Evolutionary conservation across 2,329 filamentous ascomycete genomes (phyloP).

Genomic region (Paecilomyces sp.): DNA sequence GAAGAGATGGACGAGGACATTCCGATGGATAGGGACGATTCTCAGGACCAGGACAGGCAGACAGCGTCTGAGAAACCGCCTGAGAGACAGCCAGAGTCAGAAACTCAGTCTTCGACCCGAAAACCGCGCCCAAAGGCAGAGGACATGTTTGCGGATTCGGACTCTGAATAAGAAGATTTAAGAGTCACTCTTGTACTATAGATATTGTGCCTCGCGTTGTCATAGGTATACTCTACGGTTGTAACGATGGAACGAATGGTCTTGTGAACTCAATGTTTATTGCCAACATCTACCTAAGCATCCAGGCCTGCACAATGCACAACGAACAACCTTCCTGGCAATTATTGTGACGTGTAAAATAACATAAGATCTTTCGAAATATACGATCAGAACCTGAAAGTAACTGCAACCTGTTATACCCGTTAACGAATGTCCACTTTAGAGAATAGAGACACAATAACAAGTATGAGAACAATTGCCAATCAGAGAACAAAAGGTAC

Average conservation of each 20-base stretch:
- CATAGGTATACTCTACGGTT: background rate
- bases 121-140: constrained; percentile 65
- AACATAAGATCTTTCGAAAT: background rate
- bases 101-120: constrained; percentile 28
- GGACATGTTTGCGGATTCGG: constrained; percentile 82
- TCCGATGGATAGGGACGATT: constrained; percentile 21
- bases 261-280: background rate
- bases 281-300: background rate
- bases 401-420: background rate
- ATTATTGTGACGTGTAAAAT: background rate
- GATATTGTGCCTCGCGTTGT: constrained; percentile 1
- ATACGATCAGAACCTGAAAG: background rate
- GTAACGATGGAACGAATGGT: background rate
- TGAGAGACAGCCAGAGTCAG: constrained; percentile 18
- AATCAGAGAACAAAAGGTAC: constrained; percentile 1
- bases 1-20: constrained; percentile 31
- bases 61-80: constrained; percentile 14
- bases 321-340: background rate
- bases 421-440: background rate
- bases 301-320: background rate
- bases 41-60: constrained; percentile 13
- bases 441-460: background rate
- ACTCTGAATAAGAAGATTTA: constrained; percentile 38
- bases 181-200: constrained; percentile 8
- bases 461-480: background rate